Percentiles rank a stretch among this genome's conserved stretches.
These are phyloP conservation scores for Chlorella sp. DNA, from an alignment of 139 green algal genomes.

Conservation along the genomic window DNA sequence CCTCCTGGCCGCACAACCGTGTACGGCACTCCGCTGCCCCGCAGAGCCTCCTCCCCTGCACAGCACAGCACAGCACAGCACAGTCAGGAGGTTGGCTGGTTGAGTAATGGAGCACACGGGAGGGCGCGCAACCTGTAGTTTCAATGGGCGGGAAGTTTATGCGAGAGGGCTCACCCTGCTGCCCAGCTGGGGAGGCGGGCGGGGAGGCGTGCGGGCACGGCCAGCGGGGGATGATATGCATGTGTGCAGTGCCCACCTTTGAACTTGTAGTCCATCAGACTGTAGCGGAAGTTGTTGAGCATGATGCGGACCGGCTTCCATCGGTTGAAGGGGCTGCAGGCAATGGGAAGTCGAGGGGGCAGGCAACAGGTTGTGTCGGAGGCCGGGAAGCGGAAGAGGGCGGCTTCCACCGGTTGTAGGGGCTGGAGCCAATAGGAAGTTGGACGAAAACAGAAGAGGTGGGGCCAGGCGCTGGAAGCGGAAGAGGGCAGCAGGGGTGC, in stretches of 20 bases:
- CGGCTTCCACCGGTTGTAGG: constrained; percentile 67
- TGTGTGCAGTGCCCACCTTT: constrained; percentile 43
- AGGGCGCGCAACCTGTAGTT: no score
- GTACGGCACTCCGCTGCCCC: constrained; percentile 60
- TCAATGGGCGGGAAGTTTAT: no score
- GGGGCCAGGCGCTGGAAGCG: background rate
- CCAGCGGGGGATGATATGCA: no score
- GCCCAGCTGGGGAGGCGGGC: no score
- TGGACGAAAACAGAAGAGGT: background rate
- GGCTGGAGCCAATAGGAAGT: background rate
- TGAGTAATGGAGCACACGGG: no score
- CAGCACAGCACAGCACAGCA: constrained; percentile 5
- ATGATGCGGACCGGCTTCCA: constrained; percentile 70
- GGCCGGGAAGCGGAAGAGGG: background rate
- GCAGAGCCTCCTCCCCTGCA: constrained; percentile 67
- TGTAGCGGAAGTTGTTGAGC: constrained; percentile 79
- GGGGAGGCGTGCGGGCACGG: background rate
- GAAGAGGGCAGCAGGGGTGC: constrained; percentile 6
- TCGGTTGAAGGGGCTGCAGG: constrained; percentile 57
- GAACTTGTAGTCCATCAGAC: constrained; percentile 81
- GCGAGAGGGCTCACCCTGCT: background rate
- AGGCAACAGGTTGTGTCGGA: background rate
- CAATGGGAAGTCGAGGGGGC: background rate
- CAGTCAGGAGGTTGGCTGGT: no score
- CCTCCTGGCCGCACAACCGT: constrained; percentile 69